Conservation (phyloP, 148 eudicot species). For the Dianthus caryophyllus region DNA sequence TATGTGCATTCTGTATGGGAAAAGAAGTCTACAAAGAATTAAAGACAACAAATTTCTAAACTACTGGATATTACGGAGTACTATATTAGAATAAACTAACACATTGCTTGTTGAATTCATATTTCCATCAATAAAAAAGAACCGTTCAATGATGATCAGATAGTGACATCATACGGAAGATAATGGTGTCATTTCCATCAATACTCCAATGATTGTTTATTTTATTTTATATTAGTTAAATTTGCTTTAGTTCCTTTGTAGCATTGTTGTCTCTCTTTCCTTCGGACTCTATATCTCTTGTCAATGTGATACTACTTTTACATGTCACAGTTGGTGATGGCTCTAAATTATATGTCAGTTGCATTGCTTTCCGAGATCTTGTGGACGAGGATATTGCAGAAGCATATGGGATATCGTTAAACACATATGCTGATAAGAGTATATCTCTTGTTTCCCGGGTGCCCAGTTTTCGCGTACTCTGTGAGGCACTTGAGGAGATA, state of each 20-base stretch:
- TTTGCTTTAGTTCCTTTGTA: neutral
- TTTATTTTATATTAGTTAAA: neutral
- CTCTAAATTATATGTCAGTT: slow-evolving; percentile 82
- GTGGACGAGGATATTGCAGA: slow-evolving; percentile 86
- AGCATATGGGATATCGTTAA: slow-evolving; percentile 71
- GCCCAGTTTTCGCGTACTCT: slow-evolving; percentile 69
- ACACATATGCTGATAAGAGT: slow-evolving; percentile 86
- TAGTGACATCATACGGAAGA: neutral
- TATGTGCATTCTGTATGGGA: neutral
- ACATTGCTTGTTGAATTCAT: neutral
- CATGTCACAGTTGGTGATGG: slow-evolving; percentile 89
- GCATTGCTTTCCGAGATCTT: slow-evolving; percentile 90
- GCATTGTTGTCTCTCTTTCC: neutral
- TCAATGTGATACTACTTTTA: slow-evolving; percentile 10
- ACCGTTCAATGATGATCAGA: too few species aligned
- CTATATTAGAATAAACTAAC: neutral
- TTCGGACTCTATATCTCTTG: neutral
- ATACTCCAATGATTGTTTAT: slow-evolving; percentile 1
- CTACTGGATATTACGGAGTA: neutral
- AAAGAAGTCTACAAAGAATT: neutral
- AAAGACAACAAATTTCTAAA: neutral
- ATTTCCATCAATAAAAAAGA: neutral
- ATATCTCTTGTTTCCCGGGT: slow-evolving; percentile 85
- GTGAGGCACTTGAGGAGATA: slow-evolving; percentile 75
- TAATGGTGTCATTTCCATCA: too few species aligned